phyloP scores from a whole-genome alignment of 208 protist genomes.

The Leishmania aethiopica region DNA sequence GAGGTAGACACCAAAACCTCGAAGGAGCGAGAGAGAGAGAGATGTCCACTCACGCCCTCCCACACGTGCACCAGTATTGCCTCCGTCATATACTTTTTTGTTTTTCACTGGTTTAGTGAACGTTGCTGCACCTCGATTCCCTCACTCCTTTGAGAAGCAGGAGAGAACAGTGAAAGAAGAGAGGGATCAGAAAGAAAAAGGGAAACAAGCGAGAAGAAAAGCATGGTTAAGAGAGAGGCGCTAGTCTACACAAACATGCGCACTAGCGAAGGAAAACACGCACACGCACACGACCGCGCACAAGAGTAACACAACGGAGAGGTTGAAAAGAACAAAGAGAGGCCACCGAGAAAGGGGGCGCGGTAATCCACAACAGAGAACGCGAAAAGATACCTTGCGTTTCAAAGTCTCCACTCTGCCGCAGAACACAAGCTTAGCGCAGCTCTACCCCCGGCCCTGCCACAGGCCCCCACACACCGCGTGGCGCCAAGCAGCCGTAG shows the following conservation, averaged over 20 bases:
- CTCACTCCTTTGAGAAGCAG: not conserved
- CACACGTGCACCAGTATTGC: not conserved
- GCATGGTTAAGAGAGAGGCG: not conserved
- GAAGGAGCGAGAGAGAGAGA: not conserved
- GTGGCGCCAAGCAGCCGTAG: not conserved
- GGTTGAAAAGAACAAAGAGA: not conserved
- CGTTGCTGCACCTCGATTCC: not conserved
- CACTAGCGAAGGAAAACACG: not conserved
- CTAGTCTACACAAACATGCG: not conserved
- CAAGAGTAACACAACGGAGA: not conserved
- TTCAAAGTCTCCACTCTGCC: not conserved
- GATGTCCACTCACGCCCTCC: not conserved
- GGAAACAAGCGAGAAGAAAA: slow-evolving; percentile 1
- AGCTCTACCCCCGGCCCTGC: not conserved
- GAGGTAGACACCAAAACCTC: not conserved
- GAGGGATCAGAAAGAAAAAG: not conserved
- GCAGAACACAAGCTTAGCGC: not conserved
- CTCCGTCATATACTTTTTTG: not conserved
- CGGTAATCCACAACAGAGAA: not conserved
- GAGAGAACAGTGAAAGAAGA: not conserved
- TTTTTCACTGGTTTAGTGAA: not conserved
- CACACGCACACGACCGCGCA: not conserved
- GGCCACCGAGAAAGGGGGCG: not conserved
- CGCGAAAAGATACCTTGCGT: not conserved
- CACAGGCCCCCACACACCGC: not conserved